Evolutionary conservation across 2,329 filamentous ascomycete species (phyloP).

Genomic region (Fusarium staphyleae): DNA sequence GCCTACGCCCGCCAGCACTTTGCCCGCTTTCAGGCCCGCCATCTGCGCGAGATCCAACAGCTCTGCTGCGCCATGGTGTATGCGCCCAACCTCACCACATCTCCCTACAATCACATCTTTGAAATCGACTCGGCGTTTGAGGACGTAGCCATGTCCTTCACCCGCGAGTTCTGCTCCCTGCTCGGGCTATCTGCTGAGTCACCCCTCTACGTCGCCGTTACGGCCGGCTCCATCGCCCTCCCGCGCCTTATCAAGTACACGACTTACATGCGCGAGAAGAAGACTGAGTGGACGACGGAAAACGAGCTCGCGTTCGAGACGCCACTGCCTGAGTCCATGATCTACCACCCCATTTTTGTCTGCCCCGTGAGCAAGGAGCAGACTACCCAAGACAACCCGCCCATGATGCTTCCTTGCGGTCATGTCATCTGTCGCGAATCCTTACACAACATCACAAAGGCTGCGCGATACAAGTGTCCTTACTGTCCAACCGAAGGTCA

Average conservation of each 20-base stretch:
- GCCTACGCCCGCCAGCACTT: constrained; percentile 80
- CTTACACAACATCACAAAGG: constrained; percentile 79
- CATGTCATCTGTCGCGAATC: constrained; percentile 92
- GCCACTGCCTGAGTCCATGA: constrained; percentile 64
- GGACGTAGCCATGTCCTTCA: constrained; percentile 87
- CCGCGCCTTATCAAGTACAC: constrained; percentile 90
- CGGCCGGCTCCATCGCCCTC: constrained; percentile 89
- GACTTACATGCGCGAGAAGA: constrained; percentile 84
- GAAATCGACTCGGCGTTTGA: constrained; percentile 78
- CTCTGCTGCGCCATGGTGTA: constrained; percentile 84
- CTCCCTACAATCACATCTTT: constrained; percentile 83
- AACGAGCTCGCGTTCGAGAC: constrained; percentile 87
- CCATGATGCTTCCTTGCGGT: constrained; percentile 96
- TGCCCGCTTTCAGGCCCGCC: constrained; percentile 74
- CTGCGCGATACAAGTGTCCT: constrained; percentile 87
- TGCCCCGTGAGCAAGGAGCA: constrained; percentile 98
- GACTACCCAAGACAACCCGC: constrained; percentile 88
- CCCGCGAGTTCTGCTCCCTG: constrained; percentile 90
- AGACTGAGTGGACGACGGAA: constrained; percentile 92
- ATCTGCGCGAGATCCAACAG: constrained; percentile 80
- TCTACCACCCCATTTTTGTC: constrained; percentile 96
- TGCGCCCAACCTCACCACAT: constrained; percentile 73
- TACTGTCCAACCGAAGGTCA: constrained; percentile 91
- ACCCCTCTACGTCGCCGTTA: constrained; percentile 90
- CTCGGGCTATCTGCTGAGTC: constrained; percentile 90